These are phyloP conservation scores for Iris macrosiphon DNA, from an alignment of 106 monocot species.

Conservation along the genomic window DNA sequence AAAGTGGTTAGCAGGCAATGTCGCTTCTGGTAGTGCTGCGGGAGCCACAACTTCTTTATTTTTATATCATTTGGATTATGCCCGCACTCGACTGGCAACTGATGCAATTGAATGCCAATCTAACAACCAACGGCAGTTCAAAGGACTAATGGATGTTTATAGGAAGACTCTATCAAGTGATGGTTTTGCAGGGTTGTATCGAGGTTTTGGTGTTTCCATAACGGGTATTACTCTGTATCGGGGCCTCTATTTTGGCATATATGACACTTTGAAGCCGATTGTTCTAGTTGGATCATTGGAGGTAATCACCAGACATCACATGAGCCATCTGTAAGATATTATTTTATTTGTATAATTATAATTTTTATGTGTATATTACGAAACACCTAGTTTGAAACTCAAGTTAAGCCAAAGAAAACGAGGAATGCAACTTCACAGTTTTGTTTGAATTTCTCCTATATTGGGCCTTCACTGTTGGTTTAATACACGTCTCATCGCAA, in stretches of 20 bases:
- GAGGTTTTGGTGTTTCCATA: slow-evolving; percentile 85
- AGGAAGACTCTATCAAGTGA: slow-evolving; percentile 74
- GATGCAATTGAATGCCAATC: slow-evolving; percentile 57
- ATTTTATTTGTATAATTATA: no score
- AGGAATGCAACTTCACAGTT: no score
- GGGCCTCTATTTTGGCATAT: slow-evolving; percentile 92
- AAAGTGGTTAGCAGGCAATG: slow-evolving; percentile 69
- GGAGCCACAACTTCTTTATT: slow-evolving; percentile 78
- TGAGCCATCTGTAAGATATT: no score
- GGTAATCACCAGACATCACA: no score
- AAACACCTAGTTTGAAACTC: no score
- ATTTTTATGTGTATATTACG: no score
- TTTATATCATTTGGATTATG: slow-evolving; percentile 92
- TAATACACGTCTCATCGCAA: no score
- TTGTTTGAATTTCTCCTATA: no score
- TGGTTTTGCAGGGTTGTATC: slow-evolving; percentile 79
- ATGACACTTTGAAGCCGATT: slow-evolving; percentile 83
- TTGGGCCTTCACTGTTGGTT: no score
- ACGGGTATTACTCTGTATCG: slow-evolving; percentile 87
- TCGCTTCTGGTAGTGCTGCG: slow-evolving; percentile 89
- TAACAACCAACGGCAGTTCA: slow-evolving; percentile 53
- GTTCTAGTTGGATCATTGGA: slow-evolving; percentile 76
- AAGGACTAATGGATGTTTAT: slow-evolving; percentile 79
- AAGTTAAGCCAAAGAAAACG: no score
- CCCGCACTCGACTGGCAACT: slow-evolving; percentile 71